Base-by-base conservation (phyloP, 352 stramenopile genomes). In the Bremia lactucae region DNA sequence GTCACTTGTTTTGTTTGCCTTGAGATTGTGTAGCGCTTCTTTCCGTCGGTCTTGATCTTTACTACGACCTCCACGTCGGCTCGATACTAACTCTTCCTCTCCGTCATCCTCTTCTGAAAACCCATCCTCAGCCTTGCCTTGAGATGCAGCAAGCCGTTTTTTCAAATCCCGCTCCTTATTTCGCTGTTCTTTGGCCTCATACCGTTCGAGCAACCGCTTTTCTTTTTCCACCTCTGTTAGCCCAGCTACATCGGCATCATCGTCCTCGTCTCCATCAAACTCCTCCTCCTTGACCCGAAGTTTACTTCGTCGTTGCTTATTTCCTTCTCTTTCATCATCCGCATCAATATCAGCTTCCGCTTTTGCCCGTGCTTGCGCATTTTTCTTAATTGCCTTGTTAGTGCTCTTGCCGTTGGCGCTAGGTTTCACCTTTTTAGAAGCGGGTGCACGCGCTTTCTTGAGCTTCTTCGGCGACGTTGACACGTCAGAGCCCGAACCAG, bases 181-280 rank as follows among this genome's bases (percentile, higher is more conserved):
- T 21, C 79, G 77, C 36, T 87, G 70, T 43, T 87, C 75, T 13
- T 87, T 68, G 7, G 76, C 76, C 52, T 92, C 79, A 40, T 92
- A 92, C 34, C 86, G 87, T 51, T 92, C 79, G 65, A 92, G 52
- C 31, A 92, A 59, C 0, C 76, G 71, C 59, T 88, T 78, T 55
- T 92, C 79, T 50, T 92, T 92, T 56, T 92, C 79, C 13, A 92
- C 76, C 47, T 92, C 79, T 1, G 78, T 92, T 2, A 92, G 61
- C 6, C 79, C 79, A 14, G 59, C 60, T 21, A 88, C 52, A 13
- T 85, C 75, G 3, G 64, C 59, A 44, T 81, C 72, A 20, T 83
- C 73, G 1, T 77, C 70, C 0, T 75, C 64, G 4, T 77, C 64
- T 0, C 66, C 68, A 0, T 65, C 64, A n/a, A n/a, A n/a, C 2